A percentile compares a stretch with the other conserved stretches of the same genome.
phyloP scores from a whole-genome alignment of 140 eudicot species.

The Oenanthe javanica region DNA sequence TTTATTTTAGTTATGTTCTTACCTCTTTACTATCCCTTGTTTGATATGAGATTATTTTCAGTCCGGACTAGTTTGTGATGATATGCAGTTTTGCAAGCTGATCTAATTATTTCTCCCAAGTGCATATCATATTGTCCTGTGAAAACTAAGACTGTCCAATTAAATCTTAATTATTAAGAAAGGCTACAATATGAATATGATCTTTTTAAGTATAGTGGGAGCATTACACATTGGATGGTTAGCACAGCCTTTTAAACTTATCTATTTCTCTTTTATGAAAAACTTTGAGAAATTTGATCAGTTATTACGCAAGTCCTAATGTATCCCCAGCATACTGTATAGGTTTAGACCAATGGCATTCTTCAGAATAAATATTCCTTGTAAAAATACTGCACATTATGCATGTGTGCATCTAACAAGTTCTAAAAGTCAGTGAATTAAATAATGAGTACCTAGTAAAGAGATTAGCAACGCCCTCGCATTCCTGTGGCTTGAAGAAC shows the following conservation, averaged over 20 bases:
- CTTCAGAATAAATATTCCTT: neutral
- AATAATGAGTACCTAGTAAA: slow-evolving; percentile 40
- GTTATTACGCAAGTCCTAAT: neutral
- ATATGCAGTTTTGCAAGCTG: neutral
- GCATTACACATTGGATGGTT: neutral
- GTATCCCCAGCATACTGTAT: neutral
- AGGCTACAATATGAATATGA: neutral
- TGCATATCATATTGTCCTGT: neutral
- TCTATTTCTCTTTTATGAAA: neutral
- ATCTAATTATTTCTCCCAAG: neutral
- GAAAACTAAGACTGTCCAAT: neutral
- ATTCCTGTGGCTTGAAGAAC: slow-evolving; percentile 68
- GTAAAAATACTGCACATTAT: neutral
- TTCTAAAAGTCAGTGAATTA: neutral
- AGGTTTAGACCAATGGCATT: neutral
- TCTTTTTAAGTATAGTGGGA: neutral
- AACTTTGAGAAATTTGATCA: neutral
- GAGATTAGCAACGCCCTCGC: slow-evolving; percentile 72
- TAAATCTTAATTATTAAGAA: neutral
- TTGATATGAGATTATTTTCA: neutral
- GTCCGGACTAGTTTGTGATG: neutral
- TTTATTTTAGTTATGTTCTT: neutral
- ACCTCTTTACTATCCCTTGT: neutral
- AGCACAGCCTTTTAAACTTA: neutral
- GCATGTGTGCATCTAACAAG: neutral